These are phyloP conservation scores for Picea abies DNA, from an alignment of 83 land plant species.

Conservation along the genomic window DNA sequence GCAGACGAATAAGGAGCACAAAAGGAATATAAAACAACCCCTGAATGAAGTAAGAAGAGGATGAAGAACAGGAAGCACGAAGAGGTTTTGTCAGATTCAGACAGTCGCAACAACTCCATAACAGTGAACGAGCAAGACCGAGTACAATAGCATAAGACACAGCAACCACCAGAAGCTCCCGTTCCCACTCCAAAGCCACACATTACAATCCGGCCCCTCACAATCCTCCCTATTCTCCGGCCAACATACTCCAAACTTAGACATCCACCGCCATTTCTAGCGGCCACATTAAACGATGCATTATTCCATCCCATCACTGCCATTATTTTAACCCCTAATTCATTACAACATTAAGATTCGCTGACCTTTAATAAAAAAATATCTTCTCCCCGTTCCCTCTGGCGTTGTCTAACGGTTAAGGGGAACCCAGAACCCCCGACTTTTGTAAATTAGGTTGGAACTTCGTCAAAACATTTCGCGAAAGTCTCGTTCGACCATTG, in stretches of 20 bases:
- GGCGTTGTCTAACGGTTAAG: too few species aligned
- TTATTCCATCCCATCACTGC: too few species aligned
- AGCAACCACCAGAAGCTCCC: neutral
- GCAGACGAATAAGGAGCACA: conserved; percentile 2
- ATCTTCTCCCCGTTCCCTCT: too few species aligned
- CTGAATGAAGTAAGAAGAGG: neutral
- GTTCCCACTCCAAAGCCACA: neutral
- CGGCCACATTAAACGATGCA: neutral
- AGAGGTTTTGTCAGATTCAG: conserved; percentile 12
- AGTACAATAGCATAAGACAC: neutral
- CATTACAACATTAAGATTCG: too few species aligned
- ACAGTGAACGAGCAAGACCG: neutral
- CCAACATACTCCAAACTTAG: neutral
- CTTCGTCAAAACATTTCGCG: too few species aligned
- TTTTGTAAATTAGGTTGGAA: too few species aligned
- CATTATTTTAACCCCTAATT: too few species aligned
- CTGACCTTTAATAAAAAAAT: too few species aligned
- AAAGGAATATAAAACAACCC: neutral
- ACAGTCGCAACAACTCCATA: conserved; percentile 2
- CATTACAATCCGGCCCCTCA: neutral
- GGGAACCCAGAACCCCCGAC: too few species aligned
- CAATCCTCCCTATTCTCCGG: neutral
- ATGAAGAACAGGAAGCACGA: neutral
- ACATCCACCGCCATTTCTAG: conserved; percentile 10
- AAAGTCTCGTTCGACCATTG: too few species aligned